phyloP scores from a whole-genome alignment of 2,329 filamentous ascomycete genomes.

The Mycosphaerelloides madeirae region DNA sequence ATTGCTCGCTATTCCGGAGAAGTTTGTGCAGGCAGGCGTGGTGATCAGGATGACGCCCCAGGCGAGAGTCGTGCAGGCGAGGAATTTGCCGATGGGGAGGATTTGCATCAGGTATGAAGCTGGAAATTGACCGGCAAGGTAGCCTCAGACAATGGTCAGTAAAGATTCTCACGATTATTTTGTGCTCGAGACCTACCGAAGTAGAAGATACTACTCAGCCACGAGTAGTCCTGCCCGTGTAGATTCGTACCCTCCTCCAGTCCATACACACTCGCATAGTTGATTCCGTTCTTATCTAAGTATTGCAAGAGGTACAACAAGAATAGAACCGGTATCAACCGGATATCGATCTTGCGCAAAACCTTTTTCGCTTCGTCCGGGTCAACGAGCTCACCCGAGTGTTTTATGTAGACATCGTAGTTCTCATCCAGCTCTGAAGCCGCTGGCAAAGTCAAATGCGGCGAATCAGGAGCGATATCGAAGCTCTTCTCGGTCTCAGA shows the following conservation, averaged over 20 bases:
- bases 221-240: conserved; percentile 48
- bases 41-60: conserved; percentile 41
- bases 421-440: conserved; percentile 27
- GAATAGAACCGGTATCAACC: conserved; percentile 33
- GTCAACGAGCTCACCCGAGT: conserved; percentile 20
- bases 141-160: too few relatives aligned
- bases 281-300: conserved; percentile 37
- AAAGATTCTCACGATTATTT: too few relatives aligned
- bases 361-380: conserved; percentile 28
- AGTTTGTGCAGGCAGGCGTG: conserved; percentile 38
- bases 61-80: conserved; percentile 38
- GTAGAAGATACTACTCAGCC: conserved; percentile 46
- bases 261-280: conserved; percentile 48
- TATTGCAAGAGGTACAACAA: conserved; percentile 38
- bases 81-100: conserved; percentile 44
- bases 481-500: not conserved
- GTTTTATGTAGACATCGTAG: conserved; percentile 26
- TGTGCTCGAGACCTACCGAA: conserved; percentile 32
- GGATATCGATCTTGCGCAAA: conserved; percentile 34
- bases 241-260: conserved; percentile 46
- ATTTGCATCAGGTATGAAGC: conserved; percentile 43
- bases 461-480: conserved; percentile 9
- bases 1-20: conserved; percentile 36
- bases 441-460: conserved; percentile 9
- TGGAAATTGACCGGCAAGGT: conserved; percentile 44